These are phyloP conservation scores for Pichia exigua DNA, from an alignment of 805 yeast genomes.

Conservation along the genomic window DNA sequence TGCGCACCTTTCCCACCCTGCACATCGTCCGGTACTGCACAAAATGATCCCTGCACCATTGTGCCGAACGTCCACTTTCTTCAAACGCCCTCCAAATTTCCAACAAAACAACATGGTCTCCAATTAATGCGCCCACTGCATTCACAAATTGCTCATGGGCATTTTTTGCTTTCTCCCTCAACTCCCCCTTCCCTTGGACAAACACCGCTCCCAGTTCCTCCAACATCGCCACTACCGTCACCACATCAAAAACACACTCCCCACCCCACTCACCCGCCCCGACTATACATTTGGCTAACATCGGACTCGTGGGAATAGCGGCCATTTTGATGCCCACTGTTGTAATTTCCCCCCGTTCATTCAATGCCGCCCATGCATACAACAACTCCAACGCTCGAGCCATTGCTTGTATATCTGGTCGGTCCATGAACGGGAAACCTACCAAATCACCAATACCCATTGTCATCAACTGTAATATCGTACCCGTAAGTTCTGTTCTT, in stretches of 20 bases:
- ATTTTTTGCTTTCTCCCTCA: conserved; percentile 57
- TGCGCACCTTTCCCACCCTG: background rate
- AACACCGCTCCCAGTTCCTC: conserved; percentile 70
- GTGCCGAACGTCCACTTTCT: background rate
- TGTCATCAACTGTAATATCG: conserved; percentile 68
- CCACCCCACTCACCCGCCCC: conserved; percentile 38
- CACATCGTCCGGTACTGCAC: background rate
- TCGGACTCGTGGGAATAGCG: conserved; percentile 87
- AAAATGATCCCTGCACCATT: background rate
- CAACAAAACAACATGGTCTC: background rate
- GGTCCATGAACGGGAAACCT: conserved; percentile 84
- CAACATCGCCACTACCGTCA: conserved; percentile 75
- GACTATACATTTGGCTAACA: conserved; percentile 69
- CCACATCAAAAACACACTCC: conserved; percentile 58
- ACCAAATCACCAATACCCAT: conserved; percentile 79
- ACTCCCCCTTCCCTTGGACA: conserved; percentile 55
- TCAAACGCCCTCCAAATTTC: background rate
- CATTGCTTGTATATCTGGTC: conserved; percentile 69
- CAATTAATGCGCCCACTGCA: background rate
- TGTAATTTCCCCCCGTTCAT: conserved; percentile 71
- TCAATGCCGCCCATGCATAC: conserved; percentile 83
- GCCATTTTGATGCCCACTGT: conserved; percentile 78
- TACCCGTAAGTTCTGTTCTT: conserved; percentile 70
- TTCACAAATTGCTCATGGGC: conserved; percentile 47
- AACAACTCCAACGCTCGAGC: conserved; percentile 70